phyloP scores from a whole-genome alignment of 2,329 filamentous ascomycete species.

The Paramyrothecium sp. region DNA sequence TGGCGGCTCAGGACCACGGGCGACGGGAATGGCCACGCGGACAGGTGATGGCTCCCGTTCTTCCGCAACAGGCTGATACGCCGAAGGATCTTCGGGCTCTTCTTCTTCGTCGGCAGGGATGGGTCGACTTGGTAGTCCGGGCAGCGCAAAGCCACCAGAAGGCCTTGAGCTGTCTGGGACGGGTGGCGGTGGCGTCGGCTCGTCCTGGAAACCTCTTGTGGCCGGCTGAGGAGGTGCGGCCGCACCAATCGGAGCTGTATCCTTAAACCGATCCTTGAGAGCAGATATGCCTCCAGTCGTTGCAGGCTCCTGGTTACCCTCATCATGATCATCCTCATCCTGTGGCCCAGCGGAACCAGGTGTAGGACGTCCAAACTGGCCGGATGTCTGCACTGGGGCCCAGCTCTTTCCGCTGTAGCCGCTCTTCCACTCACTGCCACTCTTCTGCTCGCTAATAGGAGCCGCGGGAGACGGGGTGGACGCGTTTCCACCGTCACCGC shows the following conservation, averaged over 20 bases:
- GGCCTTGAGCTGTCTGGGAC: slow-evolving; percentile 65
- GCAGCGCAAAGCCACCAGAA: slow-evolving; percentile 73
- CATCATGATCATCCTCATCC: slow-evolving; percentile 37
- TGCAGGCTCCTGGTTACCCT: slow-evolving; percentile 48
- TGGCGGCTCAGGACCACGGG: slow-evolving; percentile 57
- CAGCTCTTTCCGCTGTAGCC: slow-evolving; percentile 88
- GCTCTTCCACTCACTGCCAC: slow-evolving; percentile 83
- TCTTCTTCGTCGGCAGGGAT: slow-evolving; percentile 54
- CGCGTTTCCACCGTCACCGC: slow-evolving; percentile 40
- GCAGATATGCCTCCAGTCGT: slow-evolving; percentile 67
- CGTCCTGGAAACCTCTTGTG: slow-evolving; percentile 32
- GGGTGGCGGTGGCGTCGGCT: slow-evolving; percentile 49
- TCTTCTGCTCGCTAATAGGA: slow-evolving; percentile 65
- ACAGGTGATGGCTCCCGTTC: slow-evolving; percentile 71
- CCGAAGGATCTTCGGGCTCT: slow-evolving; percentile 52
- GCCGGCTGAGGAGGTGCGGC: slow-evolving; percentile 32
- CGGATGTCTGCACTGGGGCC: slow-evolving; percentile 74
- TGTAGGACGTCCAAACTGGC: slow-evolving; percentile 65
- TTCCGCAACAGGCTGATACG: slow-evolving; percentile 25
- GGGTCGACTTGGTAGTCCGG: slow-evolving; percentile 67
- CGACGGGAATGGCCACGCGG: slow-evolving; percentile 81
- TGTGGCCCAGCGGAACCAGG: slow-evolving; percentile 62
- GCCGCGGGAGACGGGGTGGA: slow-evolving; percentile 43
- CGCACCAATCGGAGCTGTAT: slow-evolving; percentile 67
- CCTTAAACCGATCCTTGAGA: slow-evolving; percentile 80